Evolutionary conservation across 805 yeast genomes (phyloP), one percentile per base, ranked within the genome.

Genomic region (Lipomyces yamanashiensis): DNA sequence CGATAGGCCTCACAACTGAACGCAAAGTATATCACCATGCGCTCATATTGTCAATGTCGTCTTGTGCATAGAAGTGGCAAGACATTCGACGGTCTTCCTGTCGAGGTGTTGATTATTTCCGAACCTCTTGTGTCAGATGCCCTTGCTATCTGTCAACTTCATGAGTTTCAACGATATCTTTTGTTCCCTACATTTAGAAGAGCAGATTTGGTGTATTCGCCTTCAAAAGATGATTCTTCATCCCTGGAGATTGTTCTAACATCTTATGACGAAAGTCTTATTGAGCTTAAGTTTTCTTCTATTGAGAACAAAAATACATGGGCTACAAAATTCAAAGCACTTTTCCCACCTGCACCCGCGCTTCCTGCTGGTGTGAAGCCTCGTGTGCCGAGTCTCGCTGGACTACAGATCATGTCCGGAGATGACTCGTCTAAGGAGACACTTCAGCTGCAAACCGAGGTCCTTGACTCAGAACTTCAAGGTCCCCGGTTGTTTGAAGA

Each of bases 21-120:
- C 54, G 13, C 66, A 7, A 59, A 59, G 21, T 36, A 23, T 33
- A 62, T 66, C 36, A 40, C 64, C 4, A 33, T 60, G 59, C 69
- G 69, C 9, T 66, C 69, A 39, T 66, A 63, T 45, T 62, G 64
- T 36, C 67, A 66, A 33, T 66, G 69, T 50, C 61, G 61, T 21
- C 53, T 66, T 21, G 44, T 21, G 28, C 69, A 66, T 34, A 64
- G 69, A 1, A 55, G 57, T 23, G 69, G 69, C 37, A 64, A 57
- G 39, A 52, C 67, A 9, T 66, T 66, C 37, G 44, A 50, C 37
- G 69, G 68, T 9, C 61, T 66, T n/a, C 69, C 69, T 7, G 69
- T 64, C 10, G 69, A 66, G 52, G 48, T 66, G 19, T 17, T 66
- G 43, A 48, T 66, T 13, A 40, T 66, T n/a, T 21, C 68, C 9